phyloP scores from a whole-genome alignment of 768 basidiomycete species.

The Russula sp. region DNA sequence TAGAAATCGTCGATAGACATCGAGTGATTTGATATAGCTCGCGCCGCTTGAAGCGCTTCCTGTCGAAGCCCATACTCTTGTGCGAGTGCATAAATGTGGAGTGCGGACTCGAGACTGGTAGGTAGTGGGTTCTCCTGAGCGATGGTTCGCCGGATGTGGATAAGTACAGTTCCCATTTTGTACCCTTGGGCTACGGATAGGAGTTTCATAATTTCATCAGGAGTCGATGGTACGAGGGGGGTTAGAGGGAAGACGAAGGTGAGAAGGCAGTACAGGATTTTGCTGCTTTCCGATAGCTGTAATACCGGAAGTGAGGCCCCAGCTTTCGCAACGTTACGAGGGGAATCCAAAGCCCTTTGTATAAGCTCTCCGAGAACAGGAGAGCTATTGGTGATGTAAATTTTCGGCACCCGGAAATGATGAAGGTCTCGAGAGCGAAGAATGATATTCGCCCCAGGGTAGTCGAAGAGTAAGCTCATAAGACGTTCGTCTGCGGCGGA shows the following conservation, averaged over 20 bases:
- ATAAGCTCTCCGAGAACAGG: constrained; percentile 34
- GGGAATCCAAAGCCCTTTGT: too few relatives aligned
- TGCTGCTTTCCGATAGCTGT: too few relatives aligned
- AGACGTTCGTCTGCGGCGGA: too few relatives aligned
- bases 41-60: too few relatives aligned
- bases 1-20: neutral
- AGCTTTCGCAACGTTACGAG: too few relatives aligned
- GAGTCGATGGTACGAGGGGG: neutral
- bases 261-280: too few relatives aligned
- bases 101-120: constrained; percentile 1
- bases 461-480: too few relatives aligned
- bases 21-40: neutral
- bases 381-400: constrained; percentile 39
- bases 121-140: neutral
- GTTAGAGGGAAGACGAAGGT: neutral
- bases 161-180: too few relatives aligned
- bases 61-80: neutral
- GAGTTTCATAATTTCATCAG: neutral
- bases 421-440: constrained; percentile 41
- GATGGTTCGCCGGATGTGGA: neutral
- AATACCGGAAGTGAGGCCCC: neutral
- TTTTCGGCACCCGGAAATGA: constrained; percentile 45
- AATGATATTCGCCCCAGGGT: too few relatives aligned
- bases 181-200: neutral
- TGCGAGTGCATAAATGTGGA: constrained; percentile 4